Evolutionary conservation across 78 protist species (phyloP), one percentile per base, ranked within the genome.

Genomic region (Polysphondylium violaceum): DNA sequence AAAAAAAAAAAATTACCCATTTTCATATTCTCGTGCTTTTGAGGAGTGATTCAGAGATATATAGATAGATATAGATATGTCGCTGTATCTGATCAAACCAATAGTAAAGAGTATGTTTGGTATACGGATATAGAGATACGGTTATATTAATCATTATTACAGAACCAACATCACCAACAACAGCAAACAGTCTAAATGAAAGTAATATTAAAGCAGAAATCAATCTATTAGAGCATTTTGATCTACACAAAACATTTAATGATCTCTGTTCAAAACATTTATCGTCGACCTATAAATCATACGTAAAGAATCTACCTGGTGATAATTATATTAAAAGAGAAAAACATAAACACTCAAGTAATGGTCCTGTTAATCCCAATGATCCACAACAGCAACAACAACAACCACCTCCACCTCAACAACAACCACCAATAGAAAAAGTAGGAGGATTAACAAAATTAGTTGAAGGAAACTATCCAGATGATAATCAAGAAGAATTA

Each of bases 271-370:
- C 79, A 21, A 83, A 83, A 58, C 91, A 83, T 83, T 56, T 83
- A 27, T 83, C 91, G 16, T 83, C 91, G 27, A 83, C 91, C 14
- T 83, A 83, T 69, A 83, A 83, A 83, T 67, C 91, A 3, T 83
- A 83, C 69, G 91, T 83, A 58, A 83, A 69, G 33, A 63, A 83
- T 56, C n/a, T 83, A 69, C 91, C 91, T 19, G 91, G 91, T 59
- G 91, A 83, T 36, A 83, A 67, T 69, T 83, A 83, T 83, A 83
- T 83, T 12, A 83, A 59, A 83, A 67, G 91, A 83, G 91, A 83
- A 40, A 83, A 83, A 69, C 64, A 61, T 25, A 63, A 21, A n/a
- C 56, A 43, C 27, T 43, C 31, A 19, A 44, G 44, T 61, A 36
- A 17, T n/a, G n/a, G 0, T 25, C 2, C 27, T 7, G 60, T 55